Base-by-base conservation (phyloP, 129 eudicot species). In the Helichrysum umbraculigerum region DNA sequence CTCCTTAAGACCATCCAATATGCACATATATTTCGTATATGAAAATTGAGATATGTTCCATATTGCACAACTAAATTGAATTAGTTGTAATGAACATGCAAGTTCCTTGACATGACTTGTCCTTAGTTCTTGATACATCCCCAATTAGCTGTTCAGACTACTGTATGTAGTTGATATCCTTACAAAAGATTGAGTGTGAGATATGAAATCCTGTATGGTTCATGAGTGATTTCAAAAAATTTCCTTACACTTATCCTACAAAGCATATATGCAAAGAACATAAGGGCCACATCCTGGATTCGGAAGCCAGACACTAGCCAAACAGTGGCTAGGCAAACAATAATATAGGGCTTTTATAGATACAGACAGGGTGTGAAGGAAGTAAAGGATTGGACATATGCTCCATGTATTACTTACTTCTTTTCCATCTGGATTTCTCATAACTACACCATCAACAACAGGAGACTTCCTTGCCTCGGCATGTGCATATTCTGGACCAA, bases 401-500 rank as follows among this genome's bases (percentile, higher is more conserved):
- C 22, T 30, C 44, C 16, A 35, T 39, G 17, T 65, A 56, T 59
- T 22, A 85, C 92, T 79, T 81, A 95, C 99, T 86, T 95, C 97
- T 95, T 95, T 95, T 68, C 99, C 99, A 89, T 95, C 97, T 72
- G 92, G 90, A 70, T 95, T 95, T 87, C 99, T 86, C 99, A 95
- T 95, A 63, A 95, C 99, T 71, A 95, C 99, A 50, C 99, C 99
- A 77, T 95, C 99, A 74, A 95, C 99, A 76, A 95, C 99, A 73
- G 97, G 99, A 79, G 97, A 95, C 74, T 91, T 95, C 78, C 99
- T 89, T 80, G 99, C 99, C 81, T 95, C 99, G 10, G 99, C 97
- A 79, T 95, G 99, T 51, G 99, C 99, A 89, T 95, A 95, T 65
- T 95, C 97, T 8, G 96, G 89, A 32, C 99, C 97, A 71, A 95